Base-by-base conservation (phyloP, 2,329 filamentous ascomycete genomes). In the Pseudogymnoascus sp. region DNA sequence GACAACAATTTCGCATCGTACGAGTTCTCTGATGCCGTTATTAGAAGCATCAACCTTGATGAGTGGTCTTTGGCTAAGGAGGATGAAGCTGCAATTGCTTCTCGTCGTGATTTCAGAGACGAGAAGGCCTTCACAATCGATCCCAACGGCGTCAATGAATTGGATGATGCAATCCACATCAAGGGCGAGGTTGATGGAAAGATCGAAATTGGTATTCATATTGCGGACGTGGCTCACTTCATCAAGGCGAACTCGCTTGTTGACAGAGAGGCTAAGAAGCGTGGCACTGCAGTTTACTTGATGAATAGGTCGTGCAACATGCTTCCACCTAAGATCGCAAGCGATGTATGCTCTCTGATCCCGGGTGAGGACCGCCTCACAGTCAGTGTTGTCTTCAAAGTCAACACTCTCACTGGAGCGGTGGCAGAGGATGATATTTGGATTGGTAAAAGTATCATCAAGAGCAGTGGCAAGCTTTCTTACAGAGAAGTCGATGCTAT, bases 1-100 rank as follows among this genome's bases (percentile, higher is more conserved):
- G 94, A 99, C 79, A 99, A 99, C 83, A 99, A 99, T 80, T 99
- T 99, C 73, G 90, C 90, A 12, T 92, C 92, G 0, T 94, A 99
- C 71, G 94, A 97, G 68, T 99, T 99, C 75, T 96, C 93, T 4
- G 94, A 99, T 71, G 93, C 94, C 62, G 94, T 99, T 59, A 79
- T 96, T 67, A 92, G 93, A 74, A 97, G 91, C 72, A 90, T 97
- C 66, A 91, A 91, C 39, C 88, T 92, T 68, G 91, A 96, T 67
- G 90, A 96, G 69, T 97, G 93, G 93, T 89, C 91, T 12, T 78
- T 97, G 61, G 83, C 85, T 39, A 90, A 88, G 71, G 93, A 99
- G 73, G 88, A 90, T 37, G 91, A 95, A 70, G 81, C 86, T 49
- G 81, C 82, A 52, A 73, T 97, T 39, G 80, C 86, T 62, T 81